phyloP scores from a whole-genome alignment of 352 stramenopile genomes.

The Phytophthora europaea region DNA sequence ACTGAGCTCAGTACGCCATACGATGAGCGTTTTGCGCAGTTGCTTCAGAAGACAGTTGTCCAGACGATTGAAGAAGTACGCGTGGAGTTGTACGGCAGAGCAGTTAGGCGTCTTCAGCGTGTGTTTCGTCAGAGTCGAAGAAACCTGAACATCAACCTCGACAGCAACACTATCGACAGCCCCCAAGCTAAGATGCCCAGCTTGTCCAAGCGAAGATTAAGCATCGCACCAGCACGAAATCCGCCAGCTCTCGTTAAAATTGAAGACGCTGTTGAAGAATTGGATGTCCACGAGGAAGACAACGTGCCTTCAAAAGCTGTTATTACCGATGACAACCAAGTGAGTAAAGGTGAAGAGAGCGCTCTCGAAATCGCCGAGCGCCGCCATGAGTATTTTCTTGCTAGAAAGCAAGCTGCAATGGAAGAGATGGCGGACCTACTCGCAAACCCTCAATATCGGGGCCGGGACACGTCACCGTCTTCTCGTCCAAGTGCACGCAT shows the following conservation, averaged over 20 bases:
- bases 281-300: conserved; percentile 11
- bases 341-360: conserved; percentile 9
- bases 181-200: conserved; percentile 30
- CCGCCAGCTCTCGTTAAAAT: conserved; percentile 24
- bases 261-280: conserved; percentile 14
- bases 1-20: conserved; percentile 55
- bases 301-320: conserved; percentile 11
- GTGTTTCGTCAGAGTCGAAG: conserved; percentile 64
- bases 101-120: conserved; percentile 67
- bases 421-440: conserved; percentile 43
- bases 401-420: conserved; percentile 29
- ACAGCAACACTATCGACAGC: conserved; percentile 9
- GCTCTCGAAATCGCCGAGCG: conserved; percentile 15
- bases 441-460: conserved; percentile 26
- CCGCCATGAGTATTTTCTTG: conserved; percentile 35
- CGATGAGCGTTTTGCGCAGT: conserved; percentile 54
- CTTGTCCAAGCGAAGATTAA: conserved; percentile 26
- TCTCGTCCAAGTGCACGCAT: conserved; percentile 7
- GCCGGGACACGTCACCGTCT: conserved; percentile 9
- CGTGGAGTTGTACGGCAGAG: conserved; percentile 65
- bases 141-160: conserved; percentile 17
- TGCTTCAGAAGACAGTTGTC: conserved; percentile 55
- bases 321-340: conserved; percentile 18
- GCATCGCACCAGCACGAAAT: conserved; percentile 25
- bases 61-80: conserved; percentile 71